These are phyloP conservation scores for Xanthoconium stramineum DNA, from an alignment of 768 basidiomycete genomes.

Conservation along the genomic window DNA sequence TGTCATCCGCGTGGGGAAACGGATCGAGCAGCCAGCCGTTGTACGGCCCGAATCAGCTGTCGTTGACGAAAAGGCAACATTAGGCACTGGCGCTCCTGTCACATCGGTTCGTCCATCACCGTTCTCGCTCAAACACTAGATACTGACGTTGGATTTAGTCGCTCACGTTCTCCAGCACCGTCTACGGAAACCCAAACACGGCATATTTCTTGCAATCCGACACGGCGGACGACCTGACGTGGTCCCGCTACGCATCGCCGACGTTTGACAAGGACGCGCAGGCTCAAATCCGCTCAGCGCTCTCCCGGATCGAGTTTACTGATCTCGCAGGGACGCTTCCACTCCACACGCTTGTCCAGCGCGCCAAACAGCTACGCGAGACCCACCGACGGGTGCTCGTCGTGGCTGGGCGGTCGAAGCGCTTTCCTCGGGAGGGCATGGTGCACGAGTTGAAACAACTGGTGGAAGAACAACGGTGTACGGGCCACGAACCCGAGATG, in stretches of 20 bases:
- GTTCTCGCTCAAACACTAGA: not conserved
- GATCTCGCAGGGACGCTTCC: conserved; percentile 48
- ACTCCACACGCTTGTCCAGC: conserved; percentile 53
- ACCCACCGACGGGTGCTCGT: conserved; percentile 48
- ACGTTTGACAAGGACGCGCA: conserved; percentile 7
- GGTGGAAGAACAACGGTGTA: conserved; percentile 29
- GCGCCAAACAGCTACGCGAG: conserved; percentile 29
- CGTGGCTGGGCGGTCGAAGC: conserved; percentile 73
- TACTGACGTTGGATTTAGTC: conserved; percentile 34
- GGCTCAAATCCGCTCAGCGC: conserved; percentile 32
- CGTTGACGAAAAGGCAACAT: conserved; percentile 50
- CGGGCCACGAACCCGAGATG: conserved; percentile 25
- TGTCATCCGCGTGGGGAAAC: conserved; percentile 59
- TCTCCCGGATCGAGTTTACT: conserved; percentile 64
- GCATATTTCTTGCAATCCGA: conserved; percentile 69
- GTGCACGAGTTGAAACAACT: conserved; percentile 54
- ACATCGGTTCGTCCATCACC: conserved; percentile 9
- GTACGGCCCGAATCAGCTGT: conserved; percentile 48
- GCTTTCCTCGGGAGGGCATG: conserved; percentile 61
- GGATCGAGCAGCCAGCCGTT: conserved; percentile 43
- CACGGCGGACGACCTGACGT: conserved; percentile 77
- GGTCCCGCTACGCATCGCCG: conserved; percentile 56
- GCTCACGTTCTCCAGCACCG: conserved; percentile 58
- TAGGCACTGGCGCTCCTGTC: conserved; percentile 17
- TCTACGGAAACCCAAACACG: conserved; percentile 65